Evolutionary conservation across 768 basidiomycete species (phyloP), one percentile per base, ranked within the genome.

Genomic region (Phaffia australis): DNA sequence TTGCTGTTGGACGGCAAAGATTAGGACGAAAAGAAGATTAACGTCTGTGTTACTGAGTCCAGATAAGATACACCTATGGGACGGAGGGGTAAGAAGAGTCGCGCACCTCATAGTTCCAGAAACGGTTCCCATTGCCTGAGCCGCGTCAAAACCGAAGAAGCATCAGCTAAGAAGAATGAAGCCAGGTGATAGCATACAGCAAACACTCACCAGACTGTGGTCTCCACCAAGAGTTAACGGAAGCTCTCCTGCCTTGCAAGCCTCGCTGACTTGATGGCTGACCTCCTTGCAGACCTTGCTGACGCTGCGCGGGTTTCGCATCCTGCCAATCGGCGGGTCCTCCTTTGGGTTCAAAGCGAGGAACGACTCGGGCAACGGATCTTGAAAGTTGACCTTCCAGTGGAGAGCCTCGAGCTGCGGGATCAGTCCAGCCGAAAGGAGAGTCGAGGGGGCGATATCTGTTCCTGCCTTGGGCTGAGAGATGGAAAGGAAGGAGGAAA

Each of bases 161-260:
- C 27, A 46, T 15, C 27, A 21, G 59, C 59, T 11, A 16, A n/a
- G 19, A 42, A 18, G 19, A 42, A 18, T 60, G 25, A 21, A 32
- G 46, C 47, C 7, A 35, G 27, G 32, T 60, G 18, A 21, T 25
- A 19, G 29, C 4, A 32, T 21, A 21, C 14, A 35, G 9, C 7
- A 30, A n/a, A n/a, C 27, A 80, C 84, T 63, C 68, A 88, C 89
- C 75, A 98, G 79, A 65, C 90, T 93, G 77, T 99, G 95, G 74
- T 99, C 95, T 16, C 95, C 95, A 15, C 95, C 95, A 8, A 98
- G 80, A 1, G 92, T 97, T 16, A 99, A 79, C 11, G 92, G 88
- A 27, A 99, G 79, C 72, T 84, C 82, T 1, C 94, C 91, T 62
- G 84, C 83, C 77, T 81, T 81, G 29, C 83, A 84, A 76, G 92